Base-by-base conservation (phyloP, 768 basidiomycete genomes). In the Hirschioporus abietinus region DNA sequence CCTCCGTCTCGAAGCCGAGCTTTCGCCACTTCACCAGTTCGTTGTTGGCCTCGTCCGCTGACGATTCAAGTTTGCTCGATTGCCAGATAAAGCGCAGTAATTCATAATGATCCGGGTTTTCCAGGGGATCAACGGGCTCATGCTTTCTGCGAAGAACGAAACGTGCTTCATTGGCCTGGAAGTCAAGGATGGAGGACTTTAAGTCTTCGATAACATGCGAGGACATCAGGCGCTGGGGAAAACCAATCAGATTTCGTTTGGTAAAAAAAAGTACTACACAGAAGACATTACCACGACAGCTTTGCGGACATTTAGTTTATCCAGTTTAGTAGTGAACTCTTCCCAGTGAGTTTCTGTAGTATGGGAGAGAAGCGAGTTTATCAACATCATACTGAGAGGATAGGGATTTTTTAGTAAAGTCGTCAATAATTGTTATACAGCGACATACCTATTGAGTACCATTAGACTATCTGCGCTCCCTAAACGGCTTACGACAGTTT, bases 381-480 rank as follows among this genome's bases (percentile, higher is more conserved):
- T 91, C 70, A 96, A 79, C 87, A 91, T 93, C 86, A 96, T 88
- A 69, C 93, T 93, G 70, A 59, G 68, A 66, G 52, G 30, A 27
- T 34, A 61, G 23, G 25, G 52, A 69, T 58, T 67, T n/a, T 25
- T 26, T 34, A 63, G 36, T 57, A 10, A 8, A 67, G 23, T n/a
- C 24, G 8, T 23, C 26, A 8, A 52, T 60, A 62, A 34, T 34
- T 18, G 35, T n/a, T 25, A 57, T 10, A 62, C 17, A 12, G 7
- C 5, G 63, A 71, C 77, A 58, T 65, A 88, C 93, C 93, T 94
- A 73, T 93, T 85, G 70, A 93, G 81, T 24, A 88, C 89, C 88
- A 93, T 93, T 30, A 86, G 91, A 24, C 90, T 93, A 74, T 95
- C 93, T 30, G 90, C 89, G 65, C 89, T 91, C 30, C 88, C 89